A percentile compares a stretch with the other conserved stretches of the same genome.
These are phyloP conservation scores for Hura crepitans DNA, from an alignment of 441 rosid genomes.

Conservation along the genomic window DNA sequence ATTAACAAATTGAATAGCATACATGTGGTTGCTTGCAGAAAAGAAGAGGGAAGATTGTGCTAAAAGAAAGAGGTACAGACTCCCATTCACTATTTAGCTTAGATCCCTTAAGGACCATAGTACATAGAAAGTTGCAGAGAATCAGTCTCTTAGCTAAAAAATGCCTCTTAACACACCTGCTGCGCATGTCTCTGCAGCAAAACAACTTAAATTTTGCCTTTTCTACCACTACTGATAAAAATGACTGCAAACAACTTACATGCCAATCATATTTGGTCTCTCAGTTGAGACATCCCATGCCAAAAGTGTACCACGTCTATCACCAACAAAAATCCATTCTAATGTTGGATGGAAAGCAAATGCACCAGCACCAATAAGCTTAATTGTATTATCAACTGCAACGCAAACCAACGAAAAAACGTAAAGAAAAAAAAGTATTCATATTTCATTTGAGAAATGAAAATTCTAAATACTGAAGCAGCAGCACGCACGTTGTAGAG, in stretches of 20 bases:
- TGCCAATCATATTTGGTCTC: slow-evolving; percentile 96
- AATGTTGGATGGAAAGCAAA: slow-evolving; percentile 95
- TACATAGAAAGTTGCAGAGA: neutral
- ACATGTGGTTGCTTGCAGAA: too few relatives aligned
- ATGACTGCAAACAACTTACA: slow-evolving; percentile 46
- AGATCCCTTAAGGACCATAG: neutral
- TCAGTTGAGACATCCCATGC: slow-evolving; percentile 99
- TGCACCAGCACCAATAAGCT: slow-evolving; percentile 91
- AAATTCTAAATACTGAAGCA: slow-evolving; percentile 7
- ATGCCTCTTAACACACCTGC: neutral
- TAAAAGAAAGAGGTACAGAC: neutral
- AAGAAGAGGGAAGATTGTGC: too few relatives aligned
- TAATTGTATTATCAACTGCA: slow-evolving; percentile 94
- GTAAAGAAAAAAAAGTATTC: slow-evolving; percentile 6
- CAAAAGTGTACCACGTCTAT: slow-evolving; percentile 93
- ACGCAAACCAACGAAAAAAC: slow-evolving; percentile 25
- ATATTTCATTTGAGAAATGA: neutral
- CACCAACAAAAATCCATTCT: slow-evolving; percentile 99
- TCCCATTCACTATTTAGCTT: neutral
- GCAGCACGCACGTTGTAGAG: slow-evolving; percentile 72
- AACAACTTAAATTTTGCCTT: neutral
- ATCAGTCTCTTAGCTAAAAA: neutral
- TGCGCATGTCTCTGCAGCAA: neutral
- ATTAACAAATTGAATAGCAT: neutral
- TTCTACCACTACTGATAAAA: neutral